phyloP scores from a whole-genome alignment of 2,329 filamentous ascomycete genomes.

The Colletotrichum zoysiae region DNA sequence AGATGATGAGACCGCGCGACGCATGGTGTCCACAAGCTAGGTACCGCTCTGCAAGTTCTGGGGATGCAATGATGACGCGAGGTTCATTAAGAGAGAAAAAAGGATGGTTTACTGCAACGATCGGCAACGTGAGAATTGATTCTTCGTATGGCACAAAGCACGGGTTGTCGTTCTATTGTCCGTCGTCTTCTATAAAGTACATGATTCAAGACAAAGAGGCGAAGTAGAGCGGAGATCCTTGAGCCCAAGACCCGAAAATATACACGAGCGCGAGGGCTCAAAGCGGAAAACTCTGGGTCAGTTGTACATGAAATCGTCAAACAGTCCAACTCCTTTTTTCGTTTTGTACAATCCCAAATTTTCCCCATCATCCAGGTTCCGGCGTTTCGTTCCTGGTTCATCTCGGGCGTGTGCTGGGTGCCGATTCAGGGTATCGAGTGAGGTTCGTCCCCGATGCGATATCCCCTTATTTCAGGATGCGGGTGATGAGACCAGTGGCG shows the following conservation, averaged over 20 bases:
- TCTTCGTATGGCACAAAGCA: conserved; percentile 29
- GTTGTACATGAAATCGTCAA: conserved; percentile 46
- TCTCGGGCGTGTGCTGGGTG: conserved; percentile 29
- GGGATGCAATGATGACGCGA: conserved; percentile 37
- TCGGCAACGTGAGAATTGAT: neutral
- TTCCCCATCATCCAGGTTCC: conserved; percentile 18
- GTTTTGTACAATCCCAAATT: conserved; percentile 41
- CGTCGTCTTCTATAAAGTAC: conserved; percentile 51
- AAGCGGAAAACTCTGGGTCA: conserved; percentile 40
- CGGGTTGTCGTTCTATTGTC: conserved; percentile 36
- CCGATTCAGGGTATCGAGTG: conserved; percentile 31
- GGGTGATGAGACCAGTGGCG: conserved; percentile 85
- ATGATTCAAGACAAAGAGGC: conserved; percentile 53
- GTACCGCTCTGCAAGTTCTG: conserved; percentile 22
- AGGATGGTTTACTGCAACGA: neutral
- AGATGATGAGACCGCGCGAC: conserved; percentile 17
- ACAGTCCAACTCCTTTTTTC: conserved; percentile 41
- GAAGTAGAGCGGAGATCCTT: conserved; percentile 59
- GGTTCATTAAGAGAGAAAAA: neutral
- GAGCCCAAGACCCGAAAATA: conserved; percentile 50
- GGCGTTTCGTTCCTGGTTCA: conserved; percentile 18
- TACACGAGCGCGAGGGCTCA: conserved; percentile 51
- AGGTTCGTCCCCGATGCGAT: conserved; percentile 6
- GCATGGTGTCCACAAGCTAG: conserved; percentile 15
- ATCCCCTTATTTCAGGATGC: conserved; percentile 69